Evolutionary conservation across 768 basidiomycete genomes (phyloP).

Genomic region (Boletus tomentosulus): DNA sequence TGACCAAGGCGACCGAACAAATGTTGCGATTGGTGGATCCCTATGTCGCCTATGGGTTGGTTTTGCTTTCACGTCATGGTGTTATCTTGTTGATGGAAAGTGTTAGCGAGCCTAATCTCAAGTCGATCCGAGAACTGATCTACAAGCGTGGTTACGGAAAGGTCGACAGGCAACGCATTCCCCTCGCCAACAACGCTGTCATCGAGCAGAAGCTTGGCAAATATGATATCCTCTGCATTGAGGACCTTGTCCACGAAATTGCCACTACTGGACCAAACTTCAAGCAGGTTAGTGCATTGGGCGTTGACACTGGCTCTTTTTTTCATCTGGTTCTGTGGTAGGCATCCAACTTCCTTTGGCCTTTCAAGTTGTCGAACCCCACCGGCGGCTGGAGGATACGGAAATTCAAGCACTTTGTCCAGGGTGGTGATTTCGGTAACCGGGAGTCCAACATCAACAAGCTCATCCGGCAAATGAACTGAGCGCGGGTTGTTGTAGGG

Average conservation of each 20-base stretch:
- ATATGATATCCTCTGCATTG: slow-evolving; percentile 93
- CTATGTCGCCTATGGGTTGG: slow-evolving; percentile 94
- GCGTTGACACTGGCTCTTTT: not conserved
- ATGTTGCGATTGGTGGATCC: slow-evolving; percentile 98
- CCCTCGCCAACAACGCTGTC: slow-evolving; percentile 88
- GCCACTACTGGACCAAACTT: slow-evolving; percentile 95
- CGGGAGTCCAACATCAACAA: slow-evolving; percentile 97
- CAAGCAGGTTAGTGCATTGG: slow-evolving; percentile 72
- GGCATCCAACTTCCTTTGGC: slow-evolving; percentile 98
- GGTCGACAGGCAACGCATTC: slow-evolving; percentile 95
- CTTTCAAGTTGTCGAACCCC: slow-evolving; percentile 99
- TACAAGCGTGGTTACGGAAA: slow-evolving; percentile 99
- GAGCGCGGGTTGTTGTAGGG: slow-evolving; percentile 16
- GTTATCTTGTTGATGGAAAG: slow-evolving; percentile 3
- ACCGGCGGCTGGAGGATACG: slow-evolving; percentile 96
- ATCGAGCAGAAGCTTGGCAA: slow-evolving; percentile 90
- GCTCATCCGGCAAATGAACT: slow-evolving; percentile 95
- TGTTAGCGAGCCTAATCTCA: slow-evolving; percentile 88
- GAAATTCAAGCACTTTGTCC: slow-evolving; percentile 96
- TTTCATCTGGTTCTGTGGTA: slow-evolving; percentile 21
- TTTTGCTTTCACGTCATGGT: slow-evolving; percentile 3
- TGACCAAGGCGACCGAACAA: slow-evolving; percentile 92
- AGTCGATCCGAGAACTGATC: slow-evolving; percentile 93
- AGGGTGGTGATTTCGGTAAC: slow-evolving; percentile 98
- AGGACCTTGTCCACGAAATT: slow-evolving; percentile 98